Evolutionary conservation across 192 early-diverging fungal genomes (phyloP).

Genomic region (Haplosporangium gracile): DNA sequence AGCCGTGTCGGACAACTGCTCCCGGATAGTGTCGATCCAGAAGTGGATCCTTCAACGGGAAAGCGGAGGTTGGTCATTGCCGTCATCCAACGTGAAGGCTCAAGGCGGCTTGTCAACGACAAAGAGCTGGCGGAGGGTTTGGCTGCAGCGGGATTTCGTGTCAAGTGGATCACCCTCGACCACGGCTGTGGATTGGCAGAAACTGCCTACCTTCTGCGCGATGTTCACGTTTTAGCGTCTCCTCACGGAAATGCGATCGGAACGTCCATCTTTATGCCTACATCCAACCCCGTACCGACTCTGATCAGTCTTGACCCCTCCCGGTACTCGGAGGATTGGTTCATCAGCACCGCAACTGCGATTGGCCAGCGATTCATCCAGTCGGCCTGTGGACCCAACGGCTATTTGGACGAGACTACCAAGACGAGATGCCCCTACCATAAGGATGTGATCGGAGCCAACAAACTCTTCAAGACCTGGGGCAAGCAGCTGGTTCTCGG

Average conservation of each 20-base stretch:
- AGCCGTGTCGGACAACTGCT: conserved; percentile 8
- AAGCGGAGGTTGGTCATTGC: not conserved
- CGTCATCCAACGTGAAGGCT: conserved; percentile 14
- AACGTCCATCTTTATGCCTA: conserved; percentile 19
- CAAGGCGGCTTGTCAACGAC: conserved; percentile 11
- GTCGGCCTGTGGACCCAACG: not conserved
- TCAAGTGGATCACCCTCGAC: conserved; percentile 24
- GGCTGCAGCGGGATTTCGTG: conserved; percentile 2
- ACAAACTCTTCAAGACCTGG: not conserved
- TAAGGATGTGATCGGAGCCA: not conserved
- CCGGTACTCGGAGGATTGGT: conserved; percentile 1
- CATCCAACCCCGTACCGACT: not conserved
- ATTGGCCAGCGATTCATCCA: not conserved
- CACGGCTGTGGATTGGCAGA: conserved; percentile 32
- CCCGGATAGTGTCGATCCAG: conserved; percentile 5
- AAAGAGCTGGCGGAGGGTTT: not conserved
- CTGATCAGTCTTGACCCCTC: conserved; percentile 6
- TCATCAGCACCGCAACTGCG: not conserved
- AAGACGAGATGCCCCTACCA: not conserved
- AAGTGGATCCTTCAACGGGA: not conserved
- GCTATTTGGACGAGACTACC: not conserved
- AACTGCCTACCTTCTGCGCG: conserved; percentile 34
- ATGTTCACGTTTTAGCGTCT: conserved; percentile 26
- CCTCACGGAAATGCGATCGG: conserved; percentile 31
- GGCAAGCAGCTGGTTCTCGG: conserved; percentile 7